Conservation (phyloP, 441 rosid genomes). For the Pelargonium cotyledonis region DNA sequence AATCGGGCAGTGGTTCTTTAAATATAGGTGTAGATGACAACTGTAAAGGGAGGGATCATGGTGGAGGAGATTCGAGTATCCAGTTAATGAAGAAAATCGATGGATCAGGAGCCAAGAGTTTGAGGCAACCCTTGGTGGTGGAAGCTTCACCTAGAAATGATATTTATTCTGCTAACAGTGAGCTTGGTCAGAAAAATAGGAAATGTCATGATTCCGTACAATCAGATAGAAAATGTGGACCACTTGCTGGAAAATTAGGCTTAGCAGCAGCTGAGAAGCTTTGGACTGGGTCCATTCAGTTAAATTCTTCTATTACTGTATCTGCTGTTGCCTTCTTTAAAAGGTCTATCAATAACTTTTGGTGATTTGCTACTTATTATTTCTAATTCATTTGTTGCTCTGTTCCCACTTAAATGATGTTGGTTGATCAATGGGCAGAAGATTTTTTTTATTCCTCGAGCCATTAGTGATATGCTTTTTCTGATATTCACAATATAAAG, state of each 20-base stretch:
- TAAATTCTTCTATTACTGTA: constrained; percentile 28
- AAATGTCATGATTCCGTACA: background rate
- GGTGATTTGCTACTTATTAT: background rate
- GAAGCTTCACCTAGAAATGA: constrained; percentile 8
- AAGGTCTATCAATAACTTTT: constrained; percentile 24
- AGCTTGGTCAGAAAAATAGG: constrained; percentile 8
- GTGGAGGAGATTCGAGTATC: background rate
- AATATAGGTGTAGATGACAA: background rate
- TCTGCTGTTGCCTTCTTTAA: constrained; percentile 34
- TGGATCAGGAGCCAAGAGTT: background rate
- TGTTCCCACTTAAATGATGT: background rate
- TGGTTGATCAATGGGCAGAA: background rate
- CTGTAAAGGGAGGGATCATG: background rate
- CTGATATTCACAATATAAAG: no score
- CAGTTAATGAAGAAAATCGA: background rate
- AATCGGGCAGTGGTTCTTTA: background rate
- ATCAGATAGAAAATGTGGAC: constrained; percentile 2
- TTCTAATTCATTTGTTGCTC: no score
- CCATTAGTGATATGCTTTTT: background rate
- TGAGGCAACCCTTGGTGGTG: constrained; percentile 9
- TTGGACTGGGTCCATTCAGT: constrained; percentile 34
- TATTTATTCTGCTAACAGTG: constrained; percentile 6
- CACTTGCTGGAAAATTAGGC: constrained; percentile 10
- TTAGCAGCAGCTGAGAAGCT: constrained; percentile 22
- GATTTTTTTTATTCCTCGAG: background rate